Evolutionary conservation across 768 basidiomycete species (phyloP).

Genomic region (Boletus barrowsii): DNA sequence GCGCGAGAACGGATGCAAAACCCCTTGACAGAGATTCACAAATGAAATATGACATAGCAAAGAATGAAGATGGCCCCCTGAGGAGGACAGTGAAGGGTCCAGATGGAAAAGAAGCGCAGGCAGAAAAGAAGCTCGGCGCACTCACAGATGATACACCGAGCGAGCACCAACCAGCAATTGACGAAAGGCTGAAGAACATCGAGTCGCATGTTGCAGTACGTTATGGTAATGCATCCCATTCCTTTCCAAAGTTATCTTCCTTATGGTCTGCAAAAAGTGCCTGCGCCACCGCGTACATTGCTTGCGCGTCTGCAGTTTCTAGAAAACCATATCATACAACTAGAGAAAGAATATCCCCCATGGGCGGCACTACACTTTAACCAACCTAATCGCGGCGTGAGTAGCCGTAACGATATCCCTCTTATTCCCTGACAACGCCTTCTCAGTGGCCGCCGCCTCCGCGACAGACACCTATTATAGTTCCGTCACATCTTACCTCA

Average conservation of each 20-base stretch:
- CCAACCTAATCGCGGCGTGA: constrained; percentile 75
- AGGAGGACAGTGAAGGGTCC: constrained; percentile 50
- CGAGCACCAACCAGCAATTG: constrained; percentile 54
- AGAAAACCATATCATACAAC: constrained; percentile 71
- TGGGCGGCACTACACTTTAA: constrained; percentile 90
- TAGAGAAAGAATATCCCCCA: constrained; percentile 82
- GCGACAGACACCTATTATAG: constrained; percentile 71
- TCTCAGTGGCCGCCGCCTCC: constrained; percentile 82
- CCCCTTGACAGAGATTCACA: constrained; percentile 69
- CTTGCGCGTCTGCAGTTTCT: constrained; percentile 64
- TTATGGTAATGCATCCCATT: constrained; percentile 52
- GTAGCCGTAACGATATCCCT: constrained; percentile 27
- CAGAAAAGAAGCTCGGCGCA: constrained; percentile 9
- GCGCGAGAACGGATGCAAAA: constrained; percentile 74
- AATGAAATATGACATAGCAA: constrained; percentile 87
- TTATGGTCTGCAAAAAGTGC: constrained; percentile 46
- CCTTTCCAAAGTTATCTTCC: neutral
- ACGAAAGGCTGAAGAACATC: constrained; percentile 61
- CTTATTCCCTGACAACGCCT: neutral
- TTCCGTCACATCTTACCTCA: constrained; percentile 61
- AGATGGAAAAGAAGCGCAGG: constrained; percentile 8
- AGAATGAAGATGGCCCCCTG: constrained; percentile 76
- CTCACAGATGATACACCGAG: constrained; percentile 35
- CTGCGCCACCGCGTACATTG: constrained; percentile 63
- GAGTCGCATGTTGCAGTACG: constrained; percentile 71